These are phyloP conservation scores for Ophiostoma angusticollis DNA, from an alignment of 2,329 filamentous ascomycete genomes.

Conservation along the genomic window DNA sequence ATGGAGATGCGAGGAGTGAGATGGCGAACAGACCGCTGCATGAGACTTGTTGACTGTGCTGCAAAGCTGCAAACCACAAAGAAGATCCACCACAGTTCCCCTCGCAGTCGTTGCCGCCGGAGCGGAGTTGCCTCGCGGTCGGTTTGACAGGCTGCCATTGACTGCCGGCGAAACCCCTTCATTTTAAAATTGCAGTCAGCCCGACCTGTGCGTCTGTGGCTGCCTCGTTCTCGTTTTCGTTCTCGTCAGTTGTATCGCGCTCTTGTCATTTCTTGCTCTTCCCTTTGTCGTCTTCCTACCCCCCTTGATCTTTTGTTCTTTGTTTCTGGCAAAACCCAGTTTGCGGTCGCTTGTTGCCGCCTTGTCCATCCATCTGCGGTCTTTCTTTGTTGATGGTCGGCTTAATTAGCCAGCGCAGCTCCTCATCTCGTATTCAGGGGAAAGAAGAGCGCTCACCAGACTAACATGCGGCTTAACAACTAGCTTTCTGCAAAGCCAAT, in stretches of 20 bases:
- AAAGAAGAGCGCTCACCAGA: too few relatives aligned
- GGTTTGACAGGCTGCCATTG: not conserved
- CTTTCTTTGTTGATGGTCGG: not conserved
- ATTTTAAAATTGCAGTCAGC: not conserved
- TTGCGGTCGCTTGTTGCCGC: too few relatives aligned
- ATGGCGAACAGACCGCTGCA: too few relatives aligned
- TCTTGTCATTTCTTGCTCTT: not conserved
- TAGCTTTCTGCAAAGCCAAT: conserved; percentile 1
- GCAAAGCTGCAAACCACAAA: too few relatives aligned
- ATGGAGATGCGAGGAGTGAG: too few relatives aligned
- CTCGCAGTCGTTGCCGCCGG: not conserved
- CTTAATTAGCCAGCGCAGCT: too few relatives aligned
- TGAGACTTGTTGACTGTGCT: too few relatives aligned
- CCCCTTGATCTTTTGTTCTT: not conserved
- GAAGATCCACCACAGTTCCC: too few relatives aligned
- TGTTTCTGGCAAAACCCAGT: too few relatives aligned
- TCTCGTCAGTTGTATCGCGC: not conserved
- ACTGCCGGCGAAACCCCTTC: not conserved
- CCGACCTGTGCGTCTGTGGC: not conserved
- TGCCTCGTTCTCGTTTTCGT: not conserved
- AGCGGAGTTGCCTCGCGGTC: not conserved
- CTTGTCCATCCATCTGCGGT: not conserved
- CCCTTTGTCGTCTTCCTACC: not conserved
- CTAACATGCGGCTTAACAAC: too few relatives aligned
- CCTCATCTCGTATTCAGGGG: too few relatives aligned